Evolutionary conservation across 2,329 filamentous ascomycete species (phyloP), one percentile per base, ranked within the genome.

Genomic region (Bipolaris gigantea): DNA sequence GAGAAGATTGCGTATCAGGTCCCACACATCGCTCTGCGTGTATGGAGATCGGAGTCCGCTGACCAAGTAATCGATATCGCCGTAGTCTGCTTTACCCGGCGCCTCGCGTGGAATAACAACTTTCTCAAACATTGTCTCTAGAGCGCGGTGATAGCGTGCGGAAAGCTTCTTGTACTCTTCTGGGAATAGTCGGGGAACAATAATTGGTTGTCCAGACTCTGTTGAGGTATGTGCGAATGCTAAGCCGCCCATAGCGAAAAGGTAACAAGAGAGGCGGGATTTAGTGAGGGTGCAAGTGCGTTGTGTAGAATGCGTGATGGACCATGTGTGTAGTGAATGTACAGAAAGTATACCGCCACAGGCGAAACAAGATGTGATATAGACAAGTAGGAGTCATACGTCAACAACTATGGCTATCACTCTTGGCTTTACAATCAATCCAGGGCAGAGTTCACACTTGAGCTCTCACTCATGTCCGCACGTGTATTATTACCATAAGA

Each of bases 41-140:
- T 30, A 25, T 11, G 48, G 27, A 16, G 47, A 13, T 23, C 46
- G 48, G 9, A 57, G 58, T 15, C 66, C 66, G 33, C 61, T 57
- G 1, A 90, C 80, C 1, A 91, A 72, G 54, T 92, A 79, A 72
- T 94, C 90, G 34, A 95, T 76, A 60, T 94, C 90, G 18, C 90
- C 90, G 64, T 85, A 82, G 61, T 85, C 83, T 0, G 60, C 38
- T 72, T 94, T 94, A 1, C 71, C 85, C 0, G 89, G 89, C 0
- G 83, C 87, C 61, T 91, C 88, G 25, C 87, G 82, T 0, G 89
- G 85, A 0, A 81, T 79, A 0, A 79, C 81, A 4, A 89, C 84
- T 7, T 75, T 76, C 0, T 74, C 49, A 62, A 84, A 90, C 3
- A 87, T 73, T 1, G 75, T 62, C 1, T 73, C 71, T 0, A 89